A percentile compares a stretch with the other conserved stretches of the same genome.
Conservation (phyloP, 1,284 basidiomycete species). For the Taiwanofungus camphoratus region DNA sequence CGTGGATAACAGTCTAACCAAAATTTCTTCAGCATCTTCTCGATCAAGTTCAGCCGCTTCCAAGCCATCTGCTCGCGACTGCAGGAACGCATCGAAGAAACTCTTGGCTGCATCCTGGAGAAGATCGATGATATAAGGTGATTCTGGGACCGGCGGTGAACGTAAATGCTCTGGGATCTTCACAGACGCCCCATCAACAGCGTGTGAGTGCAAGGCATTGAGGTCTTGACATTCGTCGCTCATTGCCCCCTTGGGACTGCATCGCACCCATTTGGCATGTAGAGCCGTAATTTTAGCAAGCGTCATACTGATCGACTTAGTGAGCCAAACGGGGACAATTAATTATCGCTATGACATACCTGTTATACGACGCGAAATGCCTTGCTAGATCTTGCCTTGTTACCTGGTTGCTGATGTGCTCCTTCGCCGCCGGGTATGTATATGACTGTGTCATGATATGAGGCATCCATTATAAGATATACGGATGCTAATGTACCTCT, state of each 20-base stretch:
- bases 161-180: conserved; percentile 53
- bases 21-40: conserved; percentile 35
- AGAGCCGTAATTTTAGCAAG: conserved; percentile 49
- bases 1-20: conserved; percentile 40
- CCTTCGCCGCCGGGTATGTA: conserved; percentile 57
- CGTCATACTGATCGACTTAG: conserved; percentile 16
- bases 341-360: conserved; percentile 33
- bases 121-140: conserved; percentile 45
- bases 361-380: conserved; percentile 62
- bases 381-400: conserved; percentile 49
- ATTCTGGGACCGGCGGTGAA: conserved; percentile 29
- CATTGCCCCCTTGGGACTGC: conserved; percentile 50
- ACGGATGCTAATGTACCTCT: conserved; percentile 34
- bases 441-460: too few relatives aligned
- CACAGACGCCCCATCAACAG: conserved; percentile 56
- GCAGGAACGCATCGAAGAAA: conserved; percentile 39
- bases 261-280: conserved; percentile 53
- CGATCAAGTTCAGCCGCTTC: neutral
- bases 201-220: conserved; percentile 62
- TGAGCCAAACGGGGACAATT: neutral
- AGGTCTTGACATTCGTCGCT: conserved; percentile 61
- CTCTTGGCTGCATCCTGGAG: conserved; percentile 39
- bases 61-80: conserved; percentile 5
- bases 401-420: conserved; percentile 39
- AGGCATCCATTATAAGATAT: neutral